Evolutionary conservation across 108 stramenopile genomes (phyloP), one percentile per base, ranked within the genome.

Genomic region (Cyclotella sp.): DNA sequence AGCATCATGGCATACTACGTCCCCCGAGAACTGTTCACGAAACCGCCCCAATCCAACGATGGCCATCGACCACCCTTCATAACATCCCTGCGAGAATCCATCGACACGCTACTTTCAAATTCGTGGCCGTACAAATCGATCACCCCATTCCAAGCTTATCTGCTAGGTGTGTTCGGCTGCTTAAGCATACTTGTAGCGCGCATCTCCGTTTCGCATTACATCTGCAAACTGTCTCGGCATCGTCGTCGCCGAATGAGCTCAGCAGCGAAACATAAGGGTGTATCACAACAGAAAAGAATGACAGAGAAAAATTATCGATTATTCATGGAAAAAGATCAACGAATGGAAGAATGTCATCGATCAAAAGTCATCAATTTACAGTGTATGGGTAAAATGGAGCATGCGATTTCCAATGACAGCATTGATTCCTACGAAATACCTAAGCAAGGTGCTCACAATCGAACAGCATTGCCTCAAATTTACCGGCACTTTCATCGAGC

Each of bases 91-190:
- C 55, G 26, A 26, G 54, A 58, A n/a, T 57, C 28, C 43, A 62
- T 58, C 30, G n/a, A 47, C 30, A n/a, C 11, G 27, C 47, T 51
- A 14, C 44, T 24, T 44, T 62, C 68, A 22, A 61, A 55, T 14
- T 19, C 60, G 18, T 77, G 76, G 76, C 76, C 76, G 0, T 77
- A 77, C 27, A n/a, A 53, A 40, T 24, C 58, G 15, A 58, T 81
- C 57, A 46, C 62, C 6, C 80, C 70, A 18, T 63, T 74, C 19
- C 80, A 65, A 41, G 80, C 69, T 3, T 74, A 74, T 53, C 40
- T 81, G 44, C 44, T 69, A 18, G 73, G 73, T 27, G 68, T 78
- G 18, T 49, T 69, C 43, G 51, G 73, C 18, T 54, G 60, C 21
- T 40, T 62, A 13, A 45, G 27, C 22, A 14, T 57, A 0, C 65